Evolutionary conservation across 495 filamentous ascomycete genomes (phyloP).

Genomic region (Bacidia gigantensis): DNA sequence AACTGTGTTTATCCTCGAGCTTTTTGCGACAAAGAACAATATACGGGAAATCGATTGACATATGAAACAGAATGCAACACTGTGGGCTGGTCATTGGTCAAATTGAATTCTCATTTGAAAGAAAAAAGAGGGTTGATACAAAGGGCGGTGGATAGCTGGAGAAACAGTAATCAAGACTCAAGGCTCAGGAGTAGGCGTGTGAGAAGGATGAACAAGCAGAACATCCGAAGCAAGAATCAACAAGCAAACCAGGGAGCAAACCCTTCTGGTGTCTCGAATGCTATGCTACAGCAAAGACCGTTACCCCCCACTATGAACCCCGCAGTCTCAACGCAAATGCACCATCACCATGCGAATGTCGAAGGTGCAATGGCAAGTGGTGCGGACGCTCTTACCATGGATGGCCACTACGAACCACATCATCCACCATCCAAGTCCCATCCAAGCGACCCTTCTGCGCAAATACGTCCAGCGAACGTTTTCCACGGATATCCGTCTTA

Average conservation of each 20-base stretch:
- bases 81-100: slow-evolving; percentile 90
- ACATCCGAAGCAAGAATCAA: slow-evolving; percentile 52
- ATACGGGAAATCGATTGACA: slow-evolving; percentile 82
- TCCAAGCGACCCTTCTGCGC: slow-evolving; percentile 22
- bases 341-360: slow-evolving; percentile 69
- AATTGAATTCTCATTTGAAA: slow-evolving; percentile 77
- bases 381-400: slow-evolving; percentile 51
- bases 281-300: slow-evolving; percentile 34
- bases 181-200: slow-evolving; percentile 81
- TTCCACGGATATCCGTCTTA: slow-evolving; percentile 59
- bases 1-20: slow-evolving; percentile 97
- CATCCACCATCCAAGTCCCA: slow-evolving; percentile 7
- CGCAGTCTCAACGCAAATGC: slow-evolving; percentile 43
- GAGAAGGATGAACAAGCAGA: slow-evolving; percentile 88
- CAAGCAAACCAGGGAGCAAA: slow-evolving; percentile 40
- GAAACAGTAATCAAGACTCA: slow-evolving; percentile 96
- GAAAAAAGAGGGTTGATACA: slow-evolving; percentile 94
- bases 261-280: slow-evolving; percentile 19
- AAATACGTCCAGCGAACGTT: slow-evolving; percentile 62
- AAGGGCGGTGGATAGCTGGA: slow-evolving; percentile 93
- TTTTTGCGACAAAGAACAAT: slow-evolving; percentile 89
- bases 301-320: slow-evolving; percentile 48
- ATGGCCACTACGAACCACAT: slow-evolving; percentile 12
- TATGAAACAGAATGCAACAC: slow-evolving; percentile 99
- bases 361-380: slow-evolving; percentile 53